Percentiles rank a stretch among this genome's conserved stretches.
These are phyloP conservation scores for Cladophialophora immunda DNA, from an alignment of 2,329 filamentous ascomycete genomes.

Conservation along the genomic window DNA sequence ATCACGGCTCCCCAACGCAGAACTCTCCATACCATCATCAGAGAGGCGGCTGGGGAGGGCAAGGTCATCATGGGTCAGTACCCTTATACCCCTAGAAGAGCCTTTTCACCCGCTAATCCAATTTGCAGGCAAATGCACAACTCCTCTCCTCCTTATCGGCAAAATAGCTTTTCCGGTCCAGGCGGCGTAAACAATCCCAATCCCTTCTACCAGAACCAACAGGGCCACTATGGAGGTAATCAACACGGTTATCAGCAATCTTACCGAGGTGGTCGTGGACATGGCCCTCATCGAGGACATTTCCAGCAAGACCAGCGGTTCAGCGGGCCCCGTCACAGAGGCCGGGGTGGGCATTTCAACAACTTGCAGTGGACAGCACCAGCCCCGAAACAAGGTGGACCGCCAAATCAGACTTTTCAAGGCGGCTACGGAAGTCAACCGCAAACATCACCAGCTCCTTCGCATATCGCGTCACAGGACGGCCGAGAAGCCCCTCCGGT, in stretches of 20 bases:
- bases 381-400: slow-evolving; percentile 57
- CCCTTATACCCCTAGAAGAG: slow-evolving; percentile 15
- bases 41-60: slow-evolving; percentile 62
- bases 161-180: slow-evolving; percentile 62
- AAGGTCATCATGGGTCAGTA: slow-evolving; percentile 58
- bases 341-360: slow-evolving; percentile 68
- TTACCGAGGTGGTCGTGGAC: slow-evolving; percentile 64
- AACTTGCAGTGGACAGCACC: slow-evolving; percentile 76
- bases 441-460: slow-evolving; percentile 44
- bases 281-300: slow-evolving; percentile 65
- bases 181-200: slow-evolving; percentile 59
- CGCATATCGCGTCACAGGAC: slow-evolving; percentile 46
- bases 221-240: slow-evolving; percentile 61
- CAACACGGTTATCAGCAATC: slow-evolving; percentile 61
- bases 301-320: slow-evolving; percentile 49
- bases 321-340: slow-evolving; percentile 49
- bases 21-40: slow-evolving; percentile 67
- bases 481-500: slow-evolving; percentile 48
- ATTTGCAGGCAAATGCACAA: slow-evolving; percentile 56
- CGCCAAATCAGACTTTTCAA: slow-evolving; percentile 48
- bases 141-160: slow-evolving; percentile 70
- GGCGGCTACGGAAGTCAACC: slow-evolving; percentile 48
- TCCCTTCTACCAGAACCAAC: slow-evolving; percentile 63
- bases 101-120: slow-evolving; percentile 41
- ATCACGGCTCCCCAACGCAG: slow-evolving; percentile 68